Evolutionary conservation across 768 basidiomycete species (phyloP), one percentile per base, ranked within the genome.

Genomic region (Lactarius sp.): DNA sequence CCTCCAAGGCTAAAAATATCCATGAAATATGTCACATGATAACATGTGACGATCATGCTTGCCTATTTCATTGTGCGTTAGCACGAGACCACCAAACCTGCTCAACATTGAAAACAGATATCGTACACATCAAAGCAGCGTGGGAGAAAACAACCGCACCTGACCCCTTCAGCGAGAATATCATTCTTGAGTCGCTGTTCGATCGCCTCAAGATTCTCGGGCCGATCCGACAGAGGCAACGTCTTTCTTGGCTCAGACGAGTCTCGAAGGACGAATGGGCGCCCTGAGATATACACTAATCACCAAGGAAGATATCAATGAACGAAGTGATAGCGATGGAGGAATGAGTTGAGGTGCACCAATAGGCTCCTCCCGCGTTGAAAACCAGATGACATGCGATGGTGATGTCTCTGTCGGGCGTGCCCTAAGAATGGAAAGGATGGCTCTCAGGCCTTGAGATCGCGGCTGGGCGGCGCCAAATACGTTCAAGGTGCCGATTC

Each of bases 401-500:
- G 86, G 82, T 65, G 85, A 79, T 3, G 75, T 70, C 37, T 79
- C 81, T 59, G 81, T 83, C 9, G 90, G 90, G 34, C 87, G 78
- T 67, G 88, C 90, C 41, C 87, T 79, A 6, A 99, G 82, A 12
- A 94, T 80, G 22, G 92, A 92, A 4, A 99, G 77, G 55, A 98
- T 92, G 2, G 93, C 94, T 52, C 92, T 81, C 12, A 99, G 79
- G 3, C 96, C 97, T 67, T 93, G 90, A 1, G 91, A 86, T 2
- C 95, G 90, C 13, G 97, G 97, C 72, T 98, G 97, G 2, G 97
- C 96, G 6, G 88, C 92, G 14, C 96, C 97, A 71, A 90, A 98
- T 2, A 99, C 93, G 68, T 95, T 96, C 39, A 98, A 80, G 61
- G 84, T 83, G 33, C 85, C 87, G 53, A 85, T 81, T 56, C 85